Percentiles rank a stretch among this genome's conserved stretches.
phyloP scores from a whole-genome alignment of 2,329 filamentous ascomycete species.

The Talaromyces marneffei region DNA sequence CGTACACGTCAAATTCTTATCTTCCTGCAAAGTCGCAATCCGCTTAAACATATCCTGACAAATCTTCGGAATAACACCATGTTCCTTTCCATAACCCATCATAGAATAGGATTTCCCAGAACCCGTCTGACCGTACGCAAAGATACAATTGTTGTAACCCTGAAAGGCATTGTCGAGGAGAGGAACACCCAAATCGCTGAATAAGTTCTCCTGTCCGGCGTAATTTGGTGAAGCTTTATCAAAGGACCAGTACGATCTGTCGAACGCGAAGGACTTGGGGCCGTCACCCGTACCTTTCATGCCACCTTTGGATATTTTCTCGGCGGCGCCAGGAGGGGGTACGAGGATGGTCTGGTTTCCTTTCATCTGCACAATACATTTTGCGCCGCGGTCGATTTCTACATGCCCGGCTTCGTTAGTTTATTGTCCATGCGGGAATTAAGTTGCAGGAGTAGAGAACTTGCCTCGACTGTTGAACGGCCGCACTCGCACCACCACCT shows the following conservation, averaged over 20 bases:
- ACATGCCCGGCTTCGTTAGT: constrained; percentile 12
- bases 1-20: constrained; percentile 76
- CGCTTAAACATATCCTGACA: constrained; percentile 96
- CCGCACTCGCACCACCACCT: constrained; percentile 95
- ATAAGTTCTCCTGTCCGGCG: constrained; percentile 83
- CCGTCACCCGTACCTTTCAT: constrained; percentile 62
- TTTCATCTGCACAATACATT: constrained; percentile 98
- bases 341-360: constrained; percentile 81
- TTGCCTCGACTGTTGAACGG: constrained; percentile 94
- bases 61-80: constrained; percentile 93
- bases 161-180: constrained; percentile 96
- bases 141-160: constrained; percentile 99
- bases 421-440: not conserved
- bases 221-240: constrained; percentile 73
- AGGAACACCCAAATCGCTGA: constrained; percentile 79
- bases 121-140: constrained; percentile 96
- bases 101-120: constrained; percentile 99
- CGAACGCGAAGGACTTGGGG: constrained; percentile 87
- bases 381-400: constrained; percentile 87
- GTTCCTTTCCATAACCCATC: constrained; percentile 98
- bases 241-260: constrained; percentile 98
- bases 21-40: constrained; percentile 65
- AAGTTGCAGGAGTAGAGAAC: constrained; percentile 14
- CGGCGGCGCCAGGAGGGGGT: constrained; percentile 59
- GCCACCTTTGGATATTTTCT: constrained; percentile 45